phyloP scores from a whole-genome alignment of 306 rosid genomes.

The Castanea sativa region DNA sequence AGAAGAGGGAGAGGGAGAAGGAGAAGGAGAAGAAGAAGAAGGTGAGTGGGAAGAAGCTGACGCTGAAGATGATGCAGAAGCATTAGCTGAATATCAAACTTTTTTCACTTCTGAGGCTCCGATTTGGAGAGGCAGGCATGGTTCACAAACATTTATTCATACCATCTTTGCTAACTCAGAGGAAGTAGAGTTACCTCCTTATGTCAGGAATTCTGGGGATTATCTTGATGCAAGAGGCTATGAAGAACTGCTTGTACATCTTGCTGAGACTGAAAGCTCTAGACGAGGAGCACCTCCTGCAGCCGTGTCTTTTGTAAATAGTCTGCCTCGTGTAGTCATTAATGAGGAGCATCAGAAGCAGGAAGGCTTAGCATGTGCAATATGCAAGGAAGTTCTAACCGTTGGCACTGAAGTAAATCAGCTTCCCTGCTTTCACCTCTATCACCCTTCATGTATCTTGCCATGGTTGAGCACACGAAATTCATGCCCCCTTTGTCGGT shows the following conservation, averaged over 20 bases:
- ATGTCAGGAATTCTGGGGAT: conserved; percentile 53
- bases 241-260: conserved; percentile 69
- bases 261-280: conserved; percentile 67
- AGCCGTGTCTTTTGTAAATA: conserved; percentile 49
- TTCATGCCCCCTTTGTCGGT: conserved; percentile 93
- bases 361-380: conserved; percentile 70
- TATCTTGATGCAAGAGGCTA: conserved; percentile 65
- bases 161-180: conserved; percentile 36
- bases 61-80: conserved; percentile 48
- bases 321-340: conserved; percentile 57
- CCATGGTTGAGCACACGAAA: conserved; percentile 91
- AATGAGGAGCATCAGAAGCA: conserved; percentile 60
- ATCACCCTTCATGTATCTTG: conserved; percentile 78
- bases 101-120: conserved; percentile 45
- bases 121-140: conserved; percentile 39
- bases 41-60: conserved; percentile 54
- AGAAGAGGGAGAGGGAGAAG: no score
- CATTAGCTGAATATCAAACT: conserved; percentile 38
- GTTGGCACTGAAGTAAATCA: conserved; percentile 61
- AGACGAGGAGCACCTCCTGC: conserved; percentile 97
- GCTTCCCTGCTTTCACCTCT: conserved; percentile 90
- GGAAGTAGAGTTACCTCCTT: conserved; percentile 40
- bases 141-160: conserved; percentile 35
- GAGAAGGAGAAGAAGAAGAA: conserved; percentile 17
- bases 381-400: conserved; percentile 77